These are phyloP conservation scores for Hymenotorrendiella dingleyae DNA, from an alignment of 2,329 filamentous ascomycete species.

Conservation along the genomic window DNA sequence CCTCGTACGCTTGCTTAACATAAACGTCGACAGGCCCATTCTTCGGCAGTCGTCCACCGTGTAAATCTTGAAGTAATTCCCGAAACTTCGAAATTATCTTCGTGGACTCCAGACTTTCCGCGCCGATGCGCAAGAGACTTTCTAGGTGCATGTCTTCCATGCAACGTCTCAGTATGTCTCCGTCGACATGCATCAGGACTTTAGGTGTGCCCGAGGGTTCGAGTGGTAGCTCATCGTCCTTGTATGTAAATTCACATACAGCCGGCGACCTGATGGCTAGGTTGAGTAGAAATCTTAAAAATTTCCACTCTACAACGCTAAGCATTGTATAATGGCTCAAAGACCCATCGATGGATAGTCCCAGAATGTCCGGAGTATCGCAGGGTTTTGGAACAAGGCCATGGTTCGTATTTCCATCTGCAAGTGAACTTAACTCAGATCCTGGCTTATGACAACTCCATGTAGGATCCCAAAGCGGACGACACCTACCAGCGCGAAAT, in stretches of 20 bases:
- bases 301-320: slow-evolving; percentile 52
- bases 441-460: slow-evolving; percentile 29
- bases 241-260: slow-evolving; percentile 45
- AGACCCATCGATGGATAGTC: slow-evolving; percentile 63
- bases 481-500: slow-evolving; percentile 46
- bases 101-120: slow-evolving; percentile 5
- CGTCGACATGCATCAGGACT: slow-evolving; percentile 57
- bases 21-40: slow-evolving; percentile 31
- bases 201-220: slow-evolving; percentile 39
- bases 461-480: slow-evolving; percentile 30
- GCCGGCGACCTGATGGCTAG: slow-evolving; percentile 46
- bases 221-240: slow-evolving; percentile 16
- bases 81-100: slow-evolving; percentile 35
- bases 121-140: slow-evolving; percentile 31
- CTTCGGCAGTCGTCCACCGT: slow-evolving; percentile 36
- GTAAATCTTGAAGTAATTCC: slow-evolving; percentile 44
- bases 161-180: slow-evolving; percentile 56
- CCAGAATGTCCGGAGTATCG: slow-evolving; percentile 45
- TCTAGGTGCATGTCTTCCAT: slow-evolving; percentile 42
- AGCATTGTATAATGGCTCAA: slow-evolving; percentile 66
- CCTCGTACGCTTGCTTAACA: slow-evolving; percentile 45
- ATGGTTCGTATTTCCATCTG: neutral
- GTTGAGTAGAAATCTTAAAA: slow-evolving; percentile 70
- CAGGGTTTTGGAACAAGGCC: neutral
- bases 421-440: slow-evolving; percentile 31